Conservation (phyloP, 495 filamentous ascomycete genomes). For the Hyaloscypha variabilis region DNA sequence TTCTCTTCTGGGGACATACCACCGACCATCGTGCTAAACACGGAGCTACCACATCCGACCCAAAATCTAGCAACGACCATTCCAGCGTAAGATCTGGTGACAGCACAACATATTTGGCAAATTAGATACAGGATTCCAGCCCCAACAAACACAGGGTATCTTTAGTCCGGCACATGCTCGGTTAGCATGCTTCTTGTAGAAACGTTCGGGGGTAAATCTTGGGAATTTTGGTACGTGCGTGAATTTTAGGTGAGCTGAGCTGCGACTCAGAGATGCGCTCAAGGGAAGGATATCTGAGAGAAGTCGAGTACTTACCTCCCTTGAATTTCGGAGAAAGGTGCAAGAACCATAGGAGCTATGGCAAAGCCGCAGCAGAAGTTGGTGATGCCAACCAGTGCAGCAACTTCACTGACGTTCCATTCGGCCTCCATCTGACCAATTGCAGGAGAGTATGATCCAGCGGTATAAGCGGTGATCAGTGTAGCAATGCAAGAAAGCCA, state of each 20-base stretch:
- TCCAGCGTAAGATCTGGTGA: conserved; percentile 69
- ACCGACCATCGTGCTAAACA: conserved; percentile 91
- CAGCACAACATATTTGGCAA: conserved; percentile 75
- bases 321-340: conserved; percentile 88
- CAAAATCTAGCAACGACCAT: conserved; percentile 80
- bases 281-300: too few species aligned
- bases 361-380: conserved; percentile 84
- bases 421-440: conserved; percentile 61
- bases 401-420: conserved; percentile 64
- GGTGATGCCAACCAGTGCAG: conserved; percentile 77
- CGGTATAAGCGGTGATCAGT: conserved; percentile 76
- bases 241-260: too few species aligned
- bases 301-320: conserved; percentile 54
- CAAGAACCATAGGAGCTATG: conserved; percentile 85
- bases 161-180: too few species aligned
- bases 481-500: conserved; percentile 76
- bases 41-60: conserved; percentile 72
- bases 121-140: conserved; percentile 69
- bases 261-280: too few species aligned
- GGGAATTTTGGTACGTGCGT: too few species aligned
- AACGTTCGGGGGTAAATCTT: too few species aligned
- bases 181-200: too few species aligned
- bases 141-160: conserved; percentile 75
- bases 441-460: conserved; percentile 78
- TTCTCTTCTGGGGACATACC: too few species aligned